Percentiles rank a stretch among this genome's conserved stretches.
Conservation (phyloP, 805 yeast species). For the Kuraishia capsulata region DNA sequence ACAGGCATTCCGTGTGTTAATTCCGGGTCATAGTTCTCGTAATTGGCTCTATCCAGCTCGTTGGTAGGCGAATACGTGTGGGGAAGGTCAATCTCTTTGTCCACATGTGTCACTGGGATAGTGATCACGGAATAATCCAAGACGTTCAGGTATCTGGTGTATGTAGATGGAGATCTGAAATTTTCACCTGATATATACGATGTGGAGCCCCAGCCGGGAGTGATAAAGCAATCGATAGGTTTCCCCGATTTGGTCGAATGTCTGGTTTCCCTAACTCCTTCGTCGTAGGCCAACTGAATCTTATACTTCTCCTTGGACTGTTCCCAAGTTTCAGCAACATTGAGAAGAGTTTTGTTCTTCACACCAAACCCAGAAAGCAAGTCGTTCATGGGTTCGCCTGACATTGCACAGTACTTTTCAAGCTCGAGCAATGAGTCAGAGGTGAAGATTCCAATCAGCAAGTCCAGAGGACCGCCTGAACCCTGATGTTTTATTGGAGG, state of each 20-base stretch:
- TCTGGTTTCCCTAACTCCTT: conserved; percentile 42
- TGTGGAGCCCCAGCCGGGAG: conserved; percentile 63
- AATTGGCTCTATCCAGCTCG: conserved; percentile 20
- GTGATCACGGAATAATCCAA: conserved; percentile 5
- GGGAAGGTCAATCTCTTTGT: conserved; percentile 32
- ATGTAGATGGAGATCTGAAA: conserved; percentile 24
- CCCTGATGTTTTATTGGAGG: conserved; percentile 28
- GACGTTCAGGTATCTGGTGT: conserved; percentile 3
- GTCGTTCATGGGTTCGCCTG: conserved; percentile 21
- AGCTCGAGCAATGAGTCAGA: conserved; percentile 34
- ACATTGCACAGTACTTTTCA: conserved; percentile 11
- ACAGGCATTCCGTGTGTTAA: conserved; percentile 44
- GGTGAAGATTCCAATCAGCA: conserved; percentile 26
- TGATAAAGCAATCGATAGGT: conserved; percentile 49
- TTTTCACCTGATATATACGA: conserved; percentile 47
- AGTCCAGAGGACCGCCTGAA: conserved; percentile 21
- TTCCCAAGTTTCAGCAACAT: conserved; percentile 38
- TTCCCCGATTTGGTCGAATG: conserved; percentile 34
- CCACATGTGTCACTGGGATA: conserved; percentile 15
- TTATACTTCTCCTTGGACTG: conserved; percentile 27
- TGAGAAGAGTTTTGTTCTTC: conserved; percentile 26
- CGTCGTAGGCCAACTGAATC: conserved; percentile 13
- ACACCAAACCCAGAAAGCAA: conserved; percentile 11
- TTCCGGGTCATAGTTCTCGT: conserved; percentile 36
- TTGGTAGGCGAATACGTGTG: conserved; percentile 21